Evolutionary conservation across 257 asterid genomes (phyloP).

Genomic region (Paraleonurus japonicus): DNA sequence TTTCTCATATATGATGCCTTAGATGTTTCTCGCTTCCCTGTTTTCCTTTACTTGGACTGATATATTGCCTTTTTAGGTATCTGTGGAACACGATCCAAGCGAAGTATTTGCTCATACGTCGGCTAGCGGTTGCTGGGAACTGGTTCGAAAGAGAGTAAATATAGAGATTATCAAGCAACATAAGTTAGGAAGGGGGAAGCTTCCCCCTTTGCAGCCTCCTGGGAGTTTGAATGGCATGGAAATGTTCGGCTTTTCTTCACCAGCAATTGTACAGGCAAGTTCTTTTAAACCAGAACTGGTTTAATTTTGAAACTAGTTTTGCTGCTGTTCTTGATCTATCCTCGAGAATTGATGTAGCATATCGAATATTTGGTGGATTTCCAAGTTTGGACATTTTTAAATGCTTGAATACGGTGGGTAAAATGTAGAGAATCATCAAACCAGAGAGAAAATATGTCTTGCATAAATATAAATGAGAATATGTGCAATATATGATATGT

Average conservation of each 20-base stretch:
- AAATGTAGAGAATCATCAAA: not conserved
- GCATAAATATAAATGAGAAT: not conserved
- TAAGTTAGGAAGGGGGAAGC: slow-evolving; percentile 63
- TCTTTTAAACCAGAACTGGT: not conserved
- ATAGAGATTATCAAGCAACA: slow-evolving; percentile 75
- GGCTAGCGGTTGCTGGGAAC: slow-evolving; percentile 84
- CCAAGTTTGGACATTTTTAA: not conserved
- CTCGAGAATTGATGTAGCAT: not conserved
- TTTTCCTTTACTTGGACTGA: slow-evolving; percentile 6
- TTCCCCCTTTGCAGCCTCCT: slow-evolving; percentile 94
- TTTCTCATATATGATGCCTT: not conserved
- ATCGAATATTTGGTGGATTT: not conserved
- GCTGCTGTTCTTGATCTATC: not conserved
- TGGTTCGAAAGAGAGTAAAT: slow-evolving; percentile 88
- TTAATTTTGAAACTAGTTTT: not conserved
- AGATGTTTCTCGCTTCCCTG: not conserved
- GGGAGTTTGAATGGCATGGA: slow-evolving; percentile 92
- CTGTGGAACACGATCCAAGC: slow-evolving; percentile 62
- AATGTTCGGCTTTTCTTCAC: slow-evolving; percentile 96
- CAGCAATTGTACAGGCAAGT: slow-evolving; percentile 77
- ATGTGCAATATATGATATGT: not conserved
- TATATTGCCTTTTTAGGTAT: slow-evolving; percentile 48
- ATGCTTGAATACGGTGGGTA: not conserved
- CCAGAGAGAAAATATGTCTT: not conserved
- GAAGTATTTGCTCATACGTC: slow-evolving; percentile 78